These are phyloP conservation scores for Lyophyllum atratum DNA, from an alignment of 768 basidiomycete species.

Conservation along the genomic window DNA sequence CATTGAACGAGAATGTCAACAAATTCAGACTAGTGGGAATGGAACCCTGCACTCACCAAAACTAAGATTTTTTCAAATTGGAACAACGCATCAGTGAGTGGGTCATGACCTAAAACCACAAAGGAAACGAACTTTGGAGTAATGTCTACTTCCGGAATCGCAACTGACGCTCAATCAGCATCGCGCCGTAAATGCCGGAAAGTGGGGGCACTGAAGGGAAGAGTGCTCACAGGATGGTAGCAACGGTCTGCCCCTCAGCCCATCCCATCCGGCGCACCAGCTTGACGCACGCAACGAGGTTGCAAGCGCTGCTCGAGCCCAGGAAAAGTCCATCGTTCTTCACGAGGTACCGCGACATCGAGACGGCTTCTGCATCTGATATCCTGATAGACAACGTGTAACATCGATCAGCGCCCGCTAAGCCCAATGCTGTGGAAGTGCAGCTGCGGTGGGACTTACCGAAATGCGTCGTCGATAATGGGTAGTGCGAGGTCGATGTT, in stretches of 20 bases:
- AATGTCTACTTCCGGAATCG: slow-evolving; percentile 90
- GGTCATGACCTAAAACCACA: background rate
- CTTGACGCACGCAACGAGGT: slow-evolving; percentile 89
- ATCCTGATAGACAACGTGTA: slow-evolving; percentile 50
- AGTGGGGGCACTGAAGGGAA: slow-evolving; percentile 4
- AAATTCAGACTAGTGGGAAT: background rate
- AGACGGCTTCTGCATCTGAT: slow-evolving; percentile 90
- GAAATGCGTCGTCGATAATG: slow-evolving; percentile 86
- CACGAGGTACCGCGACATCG: slow-evolving; percentile 94
- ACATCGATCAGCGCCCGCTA: background rate
- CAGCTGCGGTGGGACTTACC: slow-evolving; percentile 44
- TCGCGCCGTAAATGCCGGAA: background rate
- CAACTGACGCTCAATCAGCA: slow-evolving; percentile 48
- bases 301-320: slow-evolving; percentile 95
- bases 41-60: slow-evolving; percentile 37
- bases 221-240: slow-evolving; percentile 77
- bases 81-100: slow-evolving; percentile 11
- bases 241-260: slow-evolving; percentile 69
- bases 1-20: background rate
- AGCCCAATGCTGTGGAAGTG: background rate
- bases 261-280: slow-evolving; percentile 71
- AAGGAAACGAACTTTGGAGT: slow-evolving; percentile 70
- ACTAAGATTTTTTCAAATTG: slow-evolving; percentile 27
- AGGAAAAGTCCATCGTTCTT: slow-evolving; percentile 90
- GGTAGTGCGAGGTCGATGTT: slow-evolving; percentile 87